These are phyloP conservation scores for Cornus controversa DNA, from an alignment of 148 eudicot species.

Conservation along the genomic window DNA sequence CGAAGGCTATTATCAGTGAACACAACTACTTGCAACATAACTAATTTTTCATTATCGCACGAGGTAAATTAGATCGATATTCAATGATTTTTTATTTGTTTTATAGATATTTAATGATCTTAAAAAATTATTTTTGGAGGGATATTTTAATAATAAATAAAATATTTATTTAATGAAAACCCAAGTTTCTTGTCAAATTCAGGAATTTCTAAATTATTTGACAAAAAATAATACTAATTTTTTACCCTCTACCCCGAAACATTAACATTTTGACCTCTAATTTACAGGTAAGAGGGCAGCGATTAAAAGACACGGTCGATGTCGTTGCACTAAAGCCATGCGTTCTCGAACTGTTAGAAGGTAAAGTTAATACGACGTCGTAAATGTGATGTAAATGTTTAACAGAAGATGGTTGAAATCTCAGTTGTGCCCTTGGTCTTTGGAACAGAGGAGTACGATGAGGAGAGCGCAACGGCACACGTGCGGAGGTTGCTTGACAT, in stretches of 20 bases:
- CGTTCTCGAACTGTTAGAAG: conserved; percentile 79
- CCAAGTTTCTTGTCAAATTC: no score
- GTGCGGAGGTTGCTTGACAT: conserved; percentile 85
- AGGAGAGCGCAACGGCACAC: conserved; percentile 75
- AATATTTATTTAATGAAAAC: no score
- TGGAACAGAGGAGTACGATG: conserved; percentile 79
- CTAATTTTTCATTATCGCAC: conserved; percentile 80
- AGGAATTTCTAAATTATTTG: no score
- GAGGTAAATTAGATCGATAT: no score
- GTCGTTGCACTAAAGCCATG: conserved; percentile 91
- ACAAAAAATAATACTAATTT: no score
- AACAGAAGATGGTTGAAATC: not conserved
- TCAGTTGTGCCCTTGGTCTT: conserved; percentile 15
- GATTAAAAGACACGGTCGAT: conserved; percentile 82
- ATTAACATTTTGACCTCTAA: no score
- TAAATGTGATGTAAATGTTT: not conserved
- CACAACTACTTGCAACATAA: conserved; percentile 65
- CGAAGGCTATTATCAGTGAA: conserved; percentile 77
- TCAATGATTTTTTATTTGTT: no score
- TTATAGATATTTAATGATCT: no score
- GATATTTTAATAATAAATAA: no score
- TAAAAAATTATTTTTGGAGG: not conserved
- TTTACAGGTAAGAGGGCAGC: conserved; percentile 82
- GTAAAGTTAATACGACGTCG: conserved; percentile 42
- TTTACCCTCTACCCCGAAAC: no score